Evolutionary conservation across 2,329 filamentous ascomycete species (phyloP).

Genomic region (Corynespora cassiicola): DNA sequence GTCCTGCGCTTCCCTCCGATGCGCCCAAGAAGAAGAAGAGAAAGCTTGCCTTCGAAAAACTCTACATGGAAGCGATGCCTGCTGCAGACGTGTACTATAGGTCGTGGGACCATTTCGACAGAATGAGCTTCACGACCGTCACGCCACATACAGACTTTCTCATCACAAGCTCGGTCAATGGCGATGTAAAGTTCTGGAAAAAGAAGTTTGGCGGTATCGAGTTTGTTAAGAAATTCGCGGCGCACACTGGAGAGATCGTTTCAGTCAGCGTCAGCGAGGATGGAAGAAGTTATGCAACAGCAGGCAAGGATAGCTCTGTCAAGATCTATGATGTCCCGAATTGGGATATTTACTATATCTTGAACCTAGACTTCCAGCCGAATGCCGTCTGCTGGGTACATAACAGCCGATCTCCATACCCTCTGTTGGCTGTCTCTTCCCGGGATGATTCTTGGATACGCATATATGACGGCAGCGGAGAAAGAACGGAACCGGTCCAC

Average conservation of each 20-base stretch:
- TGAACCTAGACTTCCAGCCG: slow-evolving; percentile 77
- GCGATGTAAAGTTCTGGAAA: slow-evolving; percentile 99
- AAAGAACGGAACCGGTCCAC: slow-evolving; percentile 77
- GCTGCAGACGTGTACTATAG: slow-evolving; percentile 84
- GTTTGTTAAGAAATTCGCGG: slow-evolving; percentile 97
- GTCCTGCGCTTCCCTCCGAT: slow-evolving; percentile 84
- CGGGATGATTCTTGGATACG: slow-evolving; percentile 74
- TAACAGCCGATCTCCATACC: slow-evolving; percentile 80
- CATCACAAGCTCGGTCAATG: slow-evolving; percentile 91
- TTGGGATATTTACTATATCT: slow-evolving; percentile 70
- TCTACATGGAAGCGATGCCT: slow-evolving; percentile 90
- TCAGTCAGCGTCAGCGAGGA: slow-evolving; percentile 87
- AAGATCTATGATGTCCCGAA: slow-evolving; percentile 83
- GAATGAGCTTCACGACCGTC: slow-evolving; percentile 84
- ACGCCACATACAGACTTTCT: slow-evolving; percentile 93
- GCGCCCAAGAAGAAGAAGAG: slow-evolving; percentile 87
- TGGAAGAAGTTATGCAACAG: slow-evolving; percentile 91
- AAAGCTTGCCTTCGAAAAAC: slow-evolving; percentile 90
- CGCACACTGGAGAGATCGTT: slow-evolving; percentile 84
- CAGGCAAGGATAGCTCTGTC: slow-evolving; percentile 77
- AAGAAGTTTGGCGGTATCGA: slow-evolving; percentile 89
- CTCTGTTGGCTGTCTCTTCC: slow-evolving; percentile 83
- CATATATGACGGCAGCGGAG: slow-evolving; percentile 89
- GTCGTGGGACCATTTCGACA: slow-evolving; percentile 98
- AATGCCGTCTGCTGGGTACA: slow-evolving; percentile 93